Base-by-base conservation (phyloP, 163 green algal species). In the Scenedesmus sp. region DNA sequence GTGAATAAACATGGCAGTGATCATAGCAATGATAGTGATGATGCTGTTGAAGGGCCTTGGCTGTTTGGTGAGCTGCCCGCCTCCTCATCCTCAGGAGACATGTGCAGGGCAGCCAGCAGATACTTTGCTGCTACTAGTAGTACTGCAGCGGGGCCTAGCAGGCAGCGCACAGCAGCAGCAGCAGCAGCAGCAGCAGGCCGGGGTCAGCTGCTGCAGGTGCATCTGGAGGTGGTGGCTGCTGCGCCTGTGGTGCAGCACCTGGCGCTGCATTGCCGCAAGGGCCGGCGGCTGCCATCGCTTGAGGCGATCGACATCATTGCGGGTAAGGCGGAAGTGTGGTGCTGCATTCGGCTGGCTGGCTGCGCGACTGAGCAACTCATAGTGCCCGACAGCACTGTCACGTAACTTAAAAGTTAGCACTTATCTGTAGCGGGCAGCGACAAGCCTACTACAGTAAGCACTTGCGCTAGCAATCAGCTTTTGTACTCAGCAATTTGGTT, bases 231-330 rank as follows among this genome's bases (percentile, higher is more conserved):
- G 70, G 13, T 56, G n/a, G 84, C 94, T 18, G 91, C 93, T 57
- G 89, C 95, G 20, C 89, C 90, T 9, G 92, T 89, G n/a, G 93
- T 92, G 1, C 57, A 95, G 13, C 92, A 95, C 86, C 91, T 97
- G 15, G 18, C 79, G 16, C 93, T 96, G 23, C 12, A 60, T 5
- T 16, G n/a, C 46, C 87, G 94, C 67, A 95, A 94, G 56, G 92
- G 79, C 82, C 91, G 94, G 7, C 94, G 96, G 18, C 95, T 95
- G 79, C 96, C 96, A 0, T 97, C 95, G 3, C 62, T 94, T 8
- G 96, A 97, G 87, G 96, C 96, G 0, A 95, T 97, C n/a, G 92
- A 95, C 82, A 92, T 93, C 64, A 94, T 97, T 46, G 93, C 94
- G 81, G 93, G 93, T 94, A 55, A 46, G 88, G 90, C 54, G 34